Evolutionary conservation across 73 alveolate genomes (phyloP).

Genomic region (Paramecium sonneborni): DNA sequence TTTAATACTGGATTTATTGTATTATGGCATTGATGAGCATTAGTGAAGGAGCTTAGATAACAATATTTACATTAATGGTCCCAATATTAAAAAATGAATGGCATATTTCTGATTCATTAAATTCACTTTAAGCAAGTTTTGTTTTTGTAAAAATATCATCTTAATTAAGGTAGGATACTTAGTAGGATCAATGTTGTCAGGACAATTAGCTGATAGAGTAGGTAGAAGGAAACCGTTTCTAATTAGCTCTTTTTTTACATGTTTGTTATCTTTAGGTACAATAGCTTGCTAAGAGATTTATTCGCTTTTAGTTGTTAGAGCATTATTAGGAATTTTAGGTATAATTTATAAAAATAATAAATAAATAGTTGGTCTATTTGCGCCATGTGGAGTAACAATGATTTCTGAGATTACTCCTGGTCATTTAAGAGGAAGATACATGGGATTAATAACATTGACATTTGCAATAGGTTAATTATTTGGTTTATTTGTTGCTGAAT

Average conservation of each 20-base stretch:
- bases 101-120: slow-evolving; percentile 54
- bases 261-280: slow-evolving; percentile 19
- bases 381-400: slow-evolving; percentile 63
- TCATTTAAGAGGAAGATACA: slow-evolving; percentile 65
- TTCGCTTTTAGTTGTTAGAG: slow-evolving; percentile 52
- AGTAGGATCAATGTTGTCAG: slow-evolving; percentile 54
- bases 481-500: slow-evolving; percentile 60
- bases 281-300: slow-evolving; percentile 31
- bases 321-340: slow-evolving; percentile 56
- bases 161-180: slow-evolving; percentile 57
- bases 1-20: slow-evolving; percentile 47
- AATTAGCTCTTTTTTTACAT: slow-evolving; percentile 56
- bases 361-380: slow-evolving; percentile 60
- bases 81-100: slow-evolving; percentile 67
- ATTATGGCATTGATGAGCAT: slow-evolving; percentile 65
- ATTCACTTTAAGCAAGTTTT: slow-evolving; percentile 61
- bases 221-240: slow-evolving; percentile 66
- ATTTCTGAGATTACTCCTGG: slow-evolving; percentile 62
- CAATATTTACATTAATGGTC: slow-evolving; percentile 64
- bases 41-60: slow-evolving; percentile 64
- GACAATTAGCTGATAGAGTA: slow-evolving; percentile 62
- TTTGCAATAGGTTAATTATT: slow-evolving; percentile 57
- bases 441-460: slow-evolving; percentile 62
- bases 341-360: background rate
- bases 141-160: slow-evolving; percentile 11